phyloP scores from a whole-genome alignment of 768 basidiomycete species.

The Suillus tomentosus region DNA sequence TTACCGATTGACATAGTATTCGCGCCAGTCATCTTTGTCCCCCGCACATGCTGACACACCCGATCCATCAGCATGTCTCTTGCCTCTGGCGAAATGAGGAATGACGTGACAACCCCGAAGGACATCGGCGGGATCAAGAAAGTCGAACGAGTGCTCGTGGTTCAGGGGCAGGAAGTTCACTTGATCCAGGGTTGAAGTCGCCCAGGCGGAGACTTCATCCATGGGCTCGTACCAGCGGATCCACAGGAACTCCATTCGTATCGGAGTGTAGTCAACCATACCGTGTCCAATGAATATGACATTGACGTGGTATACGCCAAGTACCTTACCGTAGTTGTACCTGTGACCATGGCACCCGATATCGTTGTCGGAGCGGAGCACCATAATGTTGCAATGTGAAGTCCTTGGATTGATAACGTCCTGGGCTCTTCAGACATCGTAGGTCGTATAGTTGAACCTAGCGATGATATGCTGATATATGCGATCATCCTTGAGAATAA shows the following conservation, averaged over 20 bases:
- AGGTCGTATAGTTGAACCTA: conserved; percentile 7
- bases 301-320: conserved; percentile 10
- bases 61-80: neutral
- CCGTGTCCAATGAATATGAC: neutral
- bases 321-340: neutral
- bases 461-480: neutral
- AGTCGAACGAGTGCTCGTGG: neutral
- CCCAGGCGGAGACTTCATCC: neutral
- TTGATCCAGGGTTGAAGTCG: neutral
- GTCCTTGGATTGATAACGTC: neutral
- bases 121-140: conserved; percentile 5
- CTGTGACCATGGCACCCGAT: neutral
- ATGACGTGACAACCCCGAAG: conserved; percentile 9
- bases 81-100: neutral
- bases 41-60: neutral
- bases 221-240: conserved; percentile 4
- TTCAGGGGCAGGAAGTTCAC: conserved; percentile 1
- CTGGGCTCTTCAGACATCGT: neutral
- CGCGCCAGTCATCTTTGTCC: no score
- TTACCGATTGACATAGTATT: neutral
- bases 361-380: neutral
- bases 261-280: neutral
- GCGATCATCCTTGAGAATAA: no score
- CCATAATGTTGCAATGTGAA: neutral
- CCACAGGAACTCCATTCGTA: conserved; percentile 7